Base-by-base conservation (phyloP, 2,329 filamentous ascomycete genomes). In the Fusarium sp. region DNA sequence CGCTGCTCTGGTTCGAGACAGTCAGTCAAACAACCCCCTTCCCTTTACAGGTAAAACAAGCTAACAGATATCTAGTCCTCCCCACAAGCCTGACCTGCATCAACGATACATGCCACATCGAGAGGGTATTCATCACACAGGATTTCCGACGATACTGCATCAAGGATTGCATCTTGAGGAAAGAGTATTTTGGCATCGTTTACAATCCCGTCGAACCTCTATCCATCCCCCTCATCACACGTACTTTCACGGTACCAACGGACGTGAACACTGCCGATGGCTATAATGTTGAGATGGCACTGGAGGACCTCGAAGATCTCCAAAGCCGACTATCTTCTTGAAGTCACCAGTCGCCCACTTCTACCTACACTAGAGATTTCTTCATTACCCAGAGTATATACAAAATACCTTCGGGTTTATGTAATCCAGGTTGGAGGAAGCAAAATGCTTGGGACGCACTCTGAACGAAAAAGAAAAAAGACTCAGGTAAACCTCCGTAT, bases 151-250 rank as follows among this genome's bases (percentile, higher is more conserved):
- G 29, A 18, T 38, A 58, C 44, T 27, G 25, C 16, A 58, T 61
- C 39, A 31, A 19, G 18, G 23, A 58, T 27, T 58, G 59, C 15
- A n/a, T 25, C 7, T 23, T 12, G 39, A 49, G 48, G 3, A 21
- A 42, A 15, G 19, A 42, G 18, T 68, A 68, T 23, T 68, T 66
- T 33, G 48, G 37, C 4, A 61, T 61, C 8, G n/a, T 61, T n/a
- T 68, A 61, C 23, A 42, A 55, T 1, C 42, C 45, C 9, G n/a
- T 49, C 7, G 48, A 66, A 6, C 42, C 37, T 38, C 27, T 46
- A 5, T 67, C 62, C 12, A 33, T 56, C 23, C 54, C 63, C 14
- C n/a, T 49, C 3, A 27, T 29, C 45, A 54, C 48, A 21, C 33
- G 14, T 10, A 49, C 54, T 25, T 66, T 51, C 19, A 61, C 33